Conservation (phyloP, 179 eudicot genomes). For the Vitellaria paradoxa region DNA sequence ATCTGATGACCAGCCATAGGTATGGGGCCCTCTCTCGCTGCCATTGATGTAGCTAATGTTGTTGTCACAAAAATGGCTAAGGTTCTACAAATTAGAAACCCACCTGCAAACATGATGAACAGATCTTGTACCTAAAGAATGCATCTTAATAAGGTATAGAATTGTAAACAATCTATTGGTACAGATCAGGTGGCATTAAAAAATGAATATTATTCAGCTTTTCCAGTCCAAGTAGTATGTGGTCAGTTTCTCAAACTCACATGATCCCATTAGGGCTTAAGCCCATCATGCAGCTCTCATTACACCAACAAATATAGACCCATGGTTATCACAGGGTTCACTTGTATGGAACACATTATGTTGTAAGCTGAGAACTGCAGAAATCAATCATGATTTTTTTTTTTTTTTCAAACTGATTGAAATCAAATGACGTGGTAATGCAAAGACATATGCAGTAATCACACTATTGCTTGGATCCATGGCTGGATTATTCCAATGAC, state of each 20-base stretch:
- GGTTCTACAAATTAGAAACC: conserved; percentile 71
- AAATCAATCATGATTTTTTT: not conserved
- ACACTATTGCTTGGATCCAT: not conserved
- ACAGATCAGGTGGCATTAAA: not conserved
- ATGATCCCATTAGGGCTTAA: not conserved
- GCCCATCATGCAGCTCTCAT: not conserved
- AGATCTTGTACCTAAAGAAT: conserved; percentile 13
- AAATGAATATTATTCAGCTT: too few relatives aligned
- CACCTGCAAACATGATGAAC: conserved; percentile 46
- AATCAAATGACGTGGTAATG: not conserved
- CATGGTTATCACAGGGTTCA: not conserved
- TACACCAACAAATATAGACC: not conserved
- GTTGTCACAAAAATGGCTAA: conserved; percentile 69
- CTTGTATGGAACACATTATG: not conserved
- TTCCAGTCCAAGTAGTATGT: not conserved
- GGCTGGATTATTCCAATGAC: not conserved
- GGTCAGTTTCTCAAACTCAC: conserved; percentile 3
- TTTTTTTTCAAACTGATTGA: not conserved
- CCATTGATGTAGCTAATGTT: conserved; percentile 85
- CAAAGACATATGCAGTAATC: not conserved
- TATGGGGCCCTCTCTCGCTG: conserved; percentile 86
- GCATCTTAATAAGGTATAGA: not conserved
- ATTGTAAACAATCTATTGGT: not conserved
- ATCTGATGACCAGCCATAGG: conserved; percentile 93
- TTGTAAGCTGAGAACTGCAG: not conserved